Conservation (phyloP, 2,329 filamentous ascomycete genomes). For the Zymoseptoria crescenta region DNA sequence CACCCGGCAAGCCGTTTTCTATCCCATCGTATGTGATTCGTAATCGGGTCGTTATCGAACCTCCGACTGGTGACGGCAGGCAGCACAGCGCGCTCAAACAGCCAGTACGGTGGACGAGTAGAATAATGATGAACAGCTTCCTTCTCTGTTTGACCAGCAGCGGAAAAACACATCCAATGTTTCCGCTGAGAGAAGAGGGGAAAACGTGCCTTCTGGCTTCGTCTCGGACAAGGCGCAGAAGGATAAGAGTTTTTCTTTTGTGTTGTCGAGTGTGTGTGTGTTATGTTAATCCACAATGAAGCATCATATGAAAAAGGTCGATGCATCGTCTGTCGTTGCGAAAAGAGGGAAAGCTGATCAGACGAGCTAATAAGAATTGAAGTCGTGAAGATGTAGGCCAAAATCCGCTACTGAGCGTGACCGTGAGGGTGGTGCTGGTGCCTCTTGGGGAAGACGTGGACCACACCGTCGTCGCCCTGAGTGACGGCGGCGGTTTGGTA, state of each 20-base stretch:
- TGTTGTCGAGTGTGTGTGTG: not conserved
- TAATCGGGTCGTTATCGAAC: not conserved
- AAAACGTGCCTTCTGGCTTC: not conserved
- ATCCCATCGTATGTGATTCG: not conserved
- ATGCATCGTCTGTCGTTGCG: not conserved
- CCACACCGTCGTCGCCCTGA: constrained; percentile 19
- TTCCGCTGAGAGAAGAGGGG: not conserved
- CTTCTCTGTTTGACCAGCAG: not conserved
- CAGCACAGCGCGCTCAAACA: not conserved
- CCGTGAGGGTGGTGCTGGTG: constrained; percentile 25
- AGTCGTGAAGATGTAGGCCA: not conserved
- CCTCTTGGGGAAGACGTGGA: constrained; percentile 12
- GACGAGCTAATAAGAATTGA: not conserved
- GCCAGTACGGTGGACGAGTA: not conserved
- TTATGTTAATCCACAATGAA: not conserved
- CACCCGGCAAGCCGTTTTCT: not conserved
- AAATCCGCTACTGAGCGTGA: constrained; percentile 10
- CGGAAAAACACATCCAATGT: not conserved
- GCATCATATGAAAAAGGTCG: not conserved
- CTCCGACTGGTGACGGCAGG: not conserved
- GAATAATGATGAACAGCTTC: not conserved
- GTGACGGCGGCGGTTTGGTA: constrained; percentile 20
- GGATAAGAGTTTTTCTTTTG: not conserved
- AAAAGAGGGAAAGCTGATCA: not conserved
- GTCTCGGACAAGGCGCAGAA: not conserved